Evolutionary conservation across 2,329 filamentous ascomycete species (phyloP), one percentile per base, ranked within the genome.

Genomic region (Trichoderma aggressivum): DNA sequence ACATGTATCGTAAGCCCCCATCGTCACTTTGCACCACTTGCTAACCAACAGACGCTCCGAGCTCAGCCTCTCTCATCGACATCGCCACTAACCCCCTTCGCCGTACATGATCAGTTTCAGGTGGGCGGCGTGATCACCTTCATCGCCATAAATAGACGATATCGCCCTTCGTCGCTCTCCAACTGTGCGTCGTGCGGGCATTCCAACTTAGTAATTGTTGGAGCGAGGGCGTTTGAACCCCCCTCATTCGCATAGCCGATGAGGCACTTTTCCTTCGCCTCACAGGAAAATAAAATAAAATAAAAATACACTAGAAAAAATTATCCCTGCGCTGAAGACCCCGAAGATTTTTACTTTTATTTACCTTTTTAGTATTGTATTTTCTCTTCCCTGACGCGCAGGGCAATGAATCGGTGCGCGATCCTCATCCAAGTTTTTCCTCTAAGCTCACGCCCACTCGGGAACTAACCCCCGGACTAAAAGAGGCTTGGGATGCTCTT

Each of bases 401-500:
- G 53, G 62, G 50, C 61, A 65, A 60, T 39, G 65, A 70, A 30
- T 59, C 55, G 56, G 60, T 70, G 61, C 69, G 53, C 32, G 43
- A 85, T 84, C 79, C 84, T 85, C 76, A 87, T 84, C 84, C 43
- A 43, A 65, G 63, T 53, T 21, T 50, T 65, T 32, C 60, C 34
- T 68, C 26, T 63, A 67, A 71, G 32, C 18, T 50, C 70, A 62
- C 70, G 70, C 70, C 70, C 43, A 55, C 47, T 39, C 24, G 34
- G 43, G 50, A 50, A 24, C 63, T 36, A 47, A 36, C 55, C 39
- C 66, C 70, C 59, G 26, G 34, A 61, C 53, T 70, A 59, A 56
- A 72, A 59, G 59, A 43, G 65, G 65, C n/a, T 69, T 69, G 59
- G 68, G 60, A 56, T 16, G n/a, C 21, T 36, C 66, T 59, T 72